phyloP scores from a whole-genome alignment of 1,139 yeast species.

The Geotrichum histeridarum region DNA sequence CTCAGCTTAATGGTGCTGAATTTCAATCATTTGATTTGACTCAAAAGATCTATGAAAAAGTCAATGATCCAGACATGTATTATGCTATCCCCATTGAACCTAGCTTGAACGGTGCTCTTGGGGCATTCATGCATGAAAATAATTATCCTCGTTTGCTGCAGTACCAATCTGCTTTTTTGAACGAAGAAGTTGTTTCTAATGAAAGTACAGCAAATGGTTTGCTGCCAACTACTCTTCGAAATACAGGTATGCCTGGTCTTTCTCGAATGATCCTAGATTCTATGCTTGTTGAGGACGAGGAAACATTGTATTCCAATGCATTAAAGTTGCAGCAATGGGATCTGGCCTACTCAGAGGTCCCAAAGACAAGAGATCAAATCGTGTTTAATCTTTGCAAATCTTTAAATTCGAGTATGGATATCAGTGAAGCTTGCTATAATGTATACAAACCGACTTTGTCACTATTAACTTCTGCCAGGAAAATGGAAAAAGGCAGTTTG shows the following conservation, averaged over 20 bases:
- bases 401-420: slow-evolving; percentile 1
- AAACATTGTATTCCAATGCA: slow-evolving; percentile 32
- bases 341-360: slow-evolving; percentile 42
- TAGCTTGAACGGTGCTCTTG: slow-evolving; percentile 9
- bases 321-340: slow-evolving; percentile 70
- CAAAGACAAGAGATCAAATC: slow-evolving; percentile 40
- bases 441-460: slow-evolving; percentile 9
- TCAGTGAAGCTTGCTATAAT: slow-evolving; percentile 3
- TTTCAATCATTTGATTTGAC: slow-evolving; percentile 4
- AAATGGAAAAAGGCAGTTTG: background rate
- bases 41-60: slow-evolving; percentile 9
- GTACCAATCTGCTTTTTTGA: slow-evolving; percentile 17
- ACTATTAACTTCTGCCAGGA: background rate
- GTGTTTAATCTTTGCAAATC: slow-evolving; percentile 38
- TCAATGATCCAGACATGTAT: slow-evolving; percentile 18
- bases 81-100: slow-evolving; percentile 18
- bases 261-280: slow-evolving; percentile 17
- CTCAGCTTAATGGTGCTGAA: background rate
- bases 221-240: slow-evolving; percentile 13
- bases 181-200: slow-evolving; percentile 1
- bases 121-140: slow-evolving; percentile 13
- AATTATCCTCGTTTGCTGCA: slow-evolving; percentile 12
- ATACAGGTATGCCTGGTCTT: slow-evolving; percentile 16
- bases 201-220: background rate
- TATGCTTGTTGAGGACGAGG: slow-evolving; percentile 7